These are phyloP conservation scores for Fomitiporia mediterranea DNA, from an alignment of 1,284 basidiomycete species.

Conservation along the genomic window DNA sequence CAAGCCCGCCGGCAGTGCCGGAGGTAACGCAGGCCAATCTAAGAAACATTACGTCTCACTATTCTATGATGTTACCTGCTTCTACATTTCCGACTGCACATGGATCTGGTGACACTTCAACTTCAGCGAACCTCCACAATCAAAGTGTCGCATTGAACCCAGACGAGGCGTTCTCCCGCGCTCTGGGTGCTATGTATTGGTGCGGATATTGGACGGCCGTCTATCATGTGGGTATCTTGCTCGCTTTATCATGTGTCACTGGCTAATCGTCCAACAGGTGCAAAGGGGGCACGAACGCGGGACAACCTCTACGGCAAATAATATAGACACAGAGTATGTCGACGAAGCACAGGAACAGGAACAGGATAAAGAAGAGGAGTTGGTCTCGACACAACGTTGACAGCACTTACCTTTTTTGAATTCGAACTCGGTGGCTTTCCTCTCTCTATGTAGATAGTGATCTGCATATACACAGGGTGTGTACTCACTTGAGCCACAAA, in stretches of 20 bases:
- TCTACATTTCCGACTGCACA: conserved; percentile 28
- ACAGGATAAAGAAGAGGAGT: conserved; percentile 25
- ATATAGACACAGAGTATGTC: background rate
- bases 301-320: conserved; percentile 21
- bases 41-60: conserved; percentile 16
- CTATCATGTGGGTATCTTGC: conserved; percentile 59
- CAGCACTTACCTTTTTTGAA: conserved; percentile 20
- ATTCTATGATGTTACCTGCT: conserved; percentile 5
- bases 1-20: conserved; percentile 25
- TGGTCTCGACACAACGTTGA: conserved; percentile 39
- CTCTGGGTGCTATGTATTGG: conserved; percentile 76
- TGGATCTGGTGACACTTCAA: conserved; percentile 20
- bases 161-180: conserved; percentile 71
- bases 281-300: conserved; percentile 3
- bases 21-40: conserved; percentile 22
- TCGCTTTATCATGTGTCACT: conserved; percentile 14
- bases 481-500: background rate
- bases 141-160: conserved; percentile 36
- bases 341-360: conserved; percentile 16
- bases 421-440: background rate
- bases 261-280: conserved; percentile 20
- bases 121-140: background rate
- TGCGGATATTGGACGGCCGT: conserved; percentile 79
- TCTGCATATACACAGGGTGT: conserved; percentile 1
- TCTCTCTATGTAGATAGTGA: background rate